Conservation (phyloP, 495 filamentous ascomycete genomes). For the Hypoxylon trugodes region DNA sequence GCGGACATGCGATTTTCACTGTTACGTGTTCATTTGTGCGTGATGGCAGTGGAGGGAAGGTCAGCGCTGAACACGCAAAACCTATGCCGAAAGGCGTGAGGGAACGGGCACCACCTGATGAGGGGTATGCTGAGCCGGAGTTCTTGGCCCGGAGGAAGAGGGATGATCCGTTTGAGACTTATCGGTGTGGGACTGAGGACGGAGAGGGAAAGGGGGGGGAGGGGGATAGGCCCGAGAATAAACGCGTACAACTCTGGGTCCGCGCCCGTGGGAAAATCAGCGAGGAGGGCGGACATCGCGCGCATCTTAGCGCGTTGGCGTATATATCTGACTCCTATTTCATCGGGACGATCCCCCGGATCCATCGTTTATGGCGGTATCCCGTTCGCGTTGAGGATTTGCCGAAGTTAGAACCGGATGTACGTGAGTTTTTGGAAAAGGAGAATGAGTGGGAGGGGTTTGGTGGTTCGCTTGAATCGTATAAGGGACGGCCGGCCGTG, state of each 20-base stretch:
- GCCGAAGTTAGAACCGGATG: slow-evolving; percentile 41
- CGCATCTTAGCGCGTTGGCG: slow-evolving; percentile 85
- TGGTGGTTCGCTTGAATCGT: not conserved
- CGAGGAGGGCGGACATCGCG: slow-evolving; percentile 73
- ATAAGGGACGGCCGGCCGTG: slow-evolving; percentile 60
- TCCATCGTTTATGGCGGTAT: slow-evolving; percentile 76
- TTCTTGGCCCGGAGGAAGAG: slow-evolving; percentile 31
- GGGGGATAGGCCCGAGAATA: too few relatives aligned
- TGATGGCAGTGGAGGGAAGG: slow-evolving; percentile 68
- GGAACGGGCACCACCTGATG: slow-evolving; percentile 46
- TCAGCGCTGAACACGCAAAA: slow-evolving; percentile 66
- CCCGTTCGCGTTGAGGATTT: slow-evolving; percentile 49
- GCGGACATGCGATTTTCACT: slow-evolving; percentile 91
- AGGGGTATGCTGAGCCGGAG: slow-evolving; percentile 51
- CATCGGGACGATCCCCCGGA: slow-evolving; percentile 82
- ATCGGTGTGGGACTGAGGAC: slow-evolving; percentile 62
- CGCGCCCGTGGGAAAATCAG: slow-evolving; percentile 78
- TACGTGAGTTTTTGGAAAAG: slow-evolving; percentile 41
- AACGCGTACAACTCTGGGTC: slow-evolving; percentile 81
- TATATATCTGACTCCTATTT: slow-evolving; percentile 94
- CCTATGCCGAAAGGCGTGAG: slow-evolving; percentile 62
- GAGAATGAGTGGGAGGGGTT: slow-evolving; percentile 52
- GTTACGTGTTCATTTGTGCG: slow-evolving; percentile 89
- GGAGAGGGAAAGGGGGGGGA: slow-evolving; percentile 54
- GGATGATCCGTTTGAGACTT: slow-evolving; percentile 65